Conservation (phyloP, 2,329 filamentous ascomycete genomes). For the Penicillium corylophilum region DNA sequence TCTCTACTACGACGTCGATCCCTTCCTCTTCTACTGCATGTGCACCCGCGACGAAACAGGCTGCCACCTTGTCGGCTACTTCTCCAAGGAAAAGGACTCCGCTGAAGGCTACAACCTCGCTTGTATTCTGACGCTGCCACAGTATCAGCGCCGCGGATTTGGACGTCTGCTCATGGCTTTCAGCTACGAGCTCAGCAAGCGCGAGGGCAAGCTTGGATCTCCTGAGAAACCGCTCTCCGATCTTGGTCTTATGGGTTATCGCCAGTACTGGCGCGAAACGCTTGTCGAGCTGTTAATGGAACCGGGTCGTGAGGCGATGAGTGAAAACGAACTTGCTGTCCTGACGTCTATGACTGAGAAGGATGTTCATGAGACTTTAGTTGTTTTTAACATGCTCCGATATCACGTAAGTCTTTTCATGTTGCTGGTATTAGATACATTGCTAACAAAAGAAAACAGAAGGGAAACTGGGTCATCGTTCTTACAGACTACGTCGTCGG, state of each 20-base stretch:
- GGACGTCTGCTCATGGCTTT: conserved; percentile 93
- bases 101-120: conserved; percentile 97
- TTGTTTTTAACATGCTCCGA: conserved; percentile 90
- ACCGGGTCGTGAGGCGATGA: conserved; percentile 64
- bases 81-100: conserved; percentile 97
- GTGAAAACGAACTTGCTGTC: conserved; percentile 79
- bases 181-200: conserved; percentile 93
- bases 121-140: conserved; percentile 93
- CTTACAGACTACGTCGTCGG: conserved; percentile 78
- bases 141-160: conserved; percentile 93
- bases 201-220: conserved; percentile 90
- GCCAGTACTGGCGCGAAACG: conserved; percentile 96
- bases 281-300: conserved; percentile 84
- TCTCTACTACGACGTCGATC: conserved; percentile 95
- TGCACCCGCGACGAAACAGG: conserved; percentile 89
- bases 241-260: conserved; percentile 86
- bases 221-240: conserved; percentile 96
- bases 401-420: conserved; percentile 62
- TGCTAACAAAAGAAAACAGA: conserved; percentile 45
- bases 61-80: conserved; percentile 98
- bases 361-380: conserved; percentile 91
- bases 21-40: conserved; percentile 95
- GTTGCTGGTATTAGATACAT: not conserved
- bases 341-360: conserved; percentile 92
- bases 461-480: conserved; percentile 95